Evolutionary conservation across 345 rosid species (phyloP).

Genomic region (Eucalyptus curtisii): DNA sequence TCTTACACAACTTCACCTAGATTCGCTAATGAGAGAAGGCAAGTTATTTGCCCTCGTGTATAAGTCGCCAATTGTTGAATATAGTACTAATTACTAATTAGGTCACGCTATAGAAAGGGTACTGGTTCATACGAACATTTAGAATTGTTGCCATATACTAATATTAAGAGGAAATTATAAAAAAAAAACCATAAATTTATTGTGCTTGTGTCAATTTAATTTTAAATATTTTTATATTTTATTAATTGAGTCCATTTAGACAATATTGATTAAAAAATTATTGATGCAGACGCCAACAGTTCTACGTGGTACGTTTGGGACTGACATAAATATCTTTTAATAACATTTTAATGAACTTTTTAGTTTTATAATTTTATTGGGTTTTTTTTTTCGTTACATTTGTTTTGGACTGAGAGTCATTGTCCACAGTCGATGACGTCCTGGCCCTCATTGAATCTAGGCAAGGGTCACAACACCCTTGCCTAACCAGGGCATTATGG

Average conservation of each 20-base stretch:
- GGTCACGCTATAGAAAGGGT: rapidly evolving
- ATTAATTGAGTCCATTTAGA: rapidly evolving
- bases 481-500: rapidly evolving
- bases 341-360: too few species aligned
- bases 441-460: too few species aligned
- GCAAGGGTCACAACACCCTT: background rate
- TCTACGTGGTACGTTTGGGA: rapidly evolving
- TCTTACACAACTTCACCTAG: background rate
- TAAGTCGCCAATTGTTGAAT: background rate
- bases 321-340: too few species aligned
- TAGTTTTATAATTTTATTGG: too few species aligned
- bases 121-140: rapidly evolving
- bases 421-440: rapidly evolving
- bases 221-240: too few species aligned
- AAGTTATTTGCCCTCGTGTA: background rate
- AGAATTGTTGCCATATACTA: too few species aligned
- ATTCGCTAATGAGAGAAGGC: background rate
- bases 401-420: rapidly evolving
- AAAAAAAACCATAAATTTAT: rapidly evolving
- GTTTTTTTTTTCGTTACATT: too few species aligned
- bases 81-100: background rate
- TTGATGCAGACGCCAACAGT: rapidly evolving
- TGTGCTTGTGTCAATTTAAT: rapidly evolving
- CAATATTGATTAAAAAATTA: rapidly evolving
- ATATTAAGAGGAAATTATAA: rapidly evolving